Conservation (phyloP, 495 filamentous ascomycete species). For the Amorphotheca resinae region DNA sequence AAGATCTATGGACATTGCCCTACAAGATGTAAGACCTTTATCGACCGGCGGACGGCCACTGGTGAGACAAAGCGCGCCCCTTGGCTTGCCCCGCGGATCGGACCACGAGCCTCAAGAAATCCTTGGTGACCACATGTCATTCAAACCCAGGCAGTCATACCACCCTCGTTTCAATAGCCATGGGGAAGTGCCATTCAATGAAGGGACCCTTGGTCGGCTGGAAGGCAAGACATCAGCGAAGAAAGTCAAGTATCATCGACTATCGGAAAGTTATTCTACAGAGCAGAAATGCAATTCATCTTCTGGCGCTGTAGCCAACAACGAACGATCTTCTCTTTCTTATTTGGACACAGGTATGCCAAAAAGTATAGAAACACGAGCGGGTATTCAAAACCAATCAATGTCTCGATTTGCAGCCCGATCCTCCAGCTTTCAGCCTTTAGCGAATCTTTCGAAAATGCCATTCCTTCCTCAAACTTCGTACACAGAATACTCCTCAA, state of each 20-base stretch:
- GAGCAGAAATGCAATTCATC: constrained; percentile 8
- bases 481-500: constrained; percentile 12
- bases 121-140: constrained; percentile 11
- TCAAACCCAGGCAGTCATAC: constrained; percentile 26
- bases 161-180: constrained; percentile 23
- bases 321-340: constrained; percentile 24
- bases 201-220: constrained; percentile 25
- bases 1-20: background rate
- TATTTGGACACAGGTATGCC: constrained; percentile 27
- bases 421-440: background rate
- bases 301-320: constrained; percentile 18
- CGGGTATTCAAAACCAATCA: background rate
- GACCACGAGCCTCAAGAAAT: background rate
- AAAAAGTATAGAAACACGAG: background rate
- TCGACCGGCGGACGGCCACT: background rate
- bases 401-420: background rate
- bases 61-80: background rate
- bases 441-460: background rate
- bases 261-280: constrained; percentile 17
- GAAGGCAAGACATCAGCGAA: constrained; percentile 20
- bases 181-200: constrained; percentile 17
- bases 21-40: background rate
- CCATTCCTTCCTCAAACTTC: constrained; percentile 4
- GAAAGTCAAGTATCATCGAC: constrained; percentile 17
- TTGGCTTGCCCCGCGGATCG: background rate